These are phyloP conservation scores for Bryoerythrophyllum caledonicum DNA, from an alignment of 225 moss, liverwort and hornwort genomes.

Conservation along the genomic window DNA sequence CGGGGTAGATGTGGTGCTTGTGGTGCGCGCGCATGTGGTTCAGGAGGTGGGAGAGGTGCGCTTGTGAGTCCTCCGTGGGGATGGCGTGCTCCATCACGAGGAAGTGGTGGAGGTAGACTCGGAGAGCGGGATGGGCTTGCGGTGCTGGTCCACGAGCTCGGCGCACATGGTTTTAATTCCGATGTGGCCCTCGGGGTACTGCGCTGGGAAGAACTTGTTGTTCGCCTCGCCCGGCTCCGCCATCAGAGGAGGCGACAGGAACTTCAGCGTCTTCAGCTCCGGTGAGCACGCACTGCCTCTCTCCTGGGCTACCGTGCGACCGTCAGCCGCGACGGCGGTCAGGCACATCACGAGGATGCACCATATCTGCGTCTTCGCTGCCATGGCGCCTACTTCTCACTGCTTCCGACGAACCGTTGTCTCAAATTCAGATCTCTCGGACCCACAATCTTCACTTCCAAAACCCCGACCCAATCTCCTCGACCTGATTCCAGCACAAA, in stretches of 20 bases:
- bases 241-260: slow-evolving; percentile 23
- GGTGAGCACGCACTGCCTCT: slow-evolving; percentile 9
- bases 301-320: slow-evolving; percentile 15
- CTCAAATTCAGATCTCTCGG: background rate
- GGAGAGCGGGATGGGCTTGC: slow-evolving; percentile 22
- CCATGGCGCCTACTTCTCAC: background rate
- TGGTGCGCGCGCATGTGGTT: slow-evolving; percentile 26
- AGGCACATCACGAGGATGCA: slow-evolving; percentile 16
- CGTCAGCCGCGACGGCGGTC: slow-evolving; percentile 22
- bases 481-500: background rate
- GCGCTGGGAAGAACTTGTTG: slow-evolving; percentile 23
- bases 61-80: slow-evolving; percentile 24
- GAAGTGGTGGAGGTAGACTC: slow-evolving; percentile 45
- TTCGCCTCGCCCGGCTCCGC: slow-evolving; percentile 39
- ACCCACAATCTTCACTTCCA: background rate
- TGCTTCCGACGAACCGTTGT: background rate
- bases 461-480: no score
- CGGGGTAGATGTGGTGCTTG: slow-evolving; percentile 17
- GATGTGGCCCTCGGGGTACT: slow-evolving; percentile 39
- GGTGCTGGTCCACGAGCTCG: slow-evolving; percentile 35
- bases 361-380: background rate
- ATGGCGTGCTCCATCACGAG: slow-evolving; percentile 15
- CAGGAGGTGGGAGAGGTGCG: slow-evolving; percentile 30
- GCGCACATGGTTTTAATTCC: slow-evolving; percentile 27
- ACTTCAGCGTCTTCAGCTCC: slow-evolving; percentile 13